Conservation (phyloP, 2,329 filamentous ascomycete genomes). For the Diplodia corticola region DNA sequence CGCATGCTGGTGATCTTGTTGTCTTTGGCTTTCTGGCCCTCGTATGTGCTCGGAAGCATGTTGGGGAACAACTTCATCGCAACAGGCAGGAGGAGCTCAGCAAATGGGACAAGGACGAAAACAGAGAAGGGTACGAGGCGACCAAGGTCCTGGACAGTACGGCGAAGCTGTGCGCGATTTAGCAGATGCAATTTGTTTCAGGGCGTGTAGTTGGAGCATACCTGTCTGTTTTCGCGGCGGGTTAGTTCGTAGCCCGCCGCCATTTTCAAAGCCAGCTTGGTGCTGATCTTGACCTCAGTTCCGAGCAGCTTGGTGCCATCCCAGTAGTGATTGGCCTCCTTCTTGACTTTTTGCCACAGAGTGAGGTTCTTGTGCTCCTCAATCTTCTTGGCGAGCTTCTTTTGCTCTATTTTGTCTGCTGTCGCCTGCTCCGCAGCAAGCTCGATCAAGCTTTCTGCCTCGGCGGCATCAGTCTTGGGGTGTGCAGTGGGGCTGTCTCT, state of each 20-base stretch:
- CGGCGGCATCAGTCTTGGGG: slow-evolving; percentile 50
- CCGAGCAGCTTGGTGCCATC: slow-evolving; percentile 94
- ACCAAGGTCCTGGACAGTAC: slow-evolving; percentile 90
- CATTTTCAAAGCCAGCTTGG: slow-evolving; percentile 91
- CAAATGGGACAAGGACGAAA: slow-evolving; percentile 95
- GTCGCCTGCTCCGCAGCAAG: slow-evolving; percentile 62
- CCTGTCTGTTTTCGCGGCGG: slow-evolving; percentile 86
- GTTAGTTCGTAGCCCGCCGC: slow-evolving; percentile 95
- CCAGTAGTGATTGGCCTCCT: slow-evolving; percentile 93
- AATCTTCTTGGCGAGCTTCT: slow-evolving; percentile 62
- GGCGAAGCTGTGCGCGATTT: slow-evolving; percentile 62
- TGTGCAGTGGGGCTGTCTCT: slow-evolving; percentile 44
- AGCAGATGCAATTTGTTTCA: background rate
- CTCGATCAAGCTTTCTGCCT: slow-evolving; percentile 58
- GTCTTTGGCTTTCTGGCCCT: slow-evolving; percentile 87
- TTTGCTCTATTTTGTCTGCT: slow-evolving; percentile 49
- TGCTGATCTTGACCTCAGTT: slow-evolving; percentile 90
- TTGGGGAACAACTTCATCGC: slow-evolving; percentile 96
- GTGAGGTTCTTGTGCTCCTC: slow-evolving; percentile 85
- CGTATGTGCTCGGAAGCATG: slow-evolving; percentile 94
- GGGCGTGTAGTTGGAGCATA: slow-evolving; percentile 31
- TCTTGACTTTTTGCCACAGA: slow-evolving; percentile 88
- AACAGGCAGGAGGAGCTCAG: slow-evolving; percentile 86
- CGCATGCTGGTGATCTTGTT: slow-evolving; percentile 79
- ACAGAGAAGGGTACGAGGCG: slow-evolving; percentile 94